Evolutionary conservation across 768 basidiomycete genomes (phyloP).

Genomic region (Trametes cubensis): DNA sequence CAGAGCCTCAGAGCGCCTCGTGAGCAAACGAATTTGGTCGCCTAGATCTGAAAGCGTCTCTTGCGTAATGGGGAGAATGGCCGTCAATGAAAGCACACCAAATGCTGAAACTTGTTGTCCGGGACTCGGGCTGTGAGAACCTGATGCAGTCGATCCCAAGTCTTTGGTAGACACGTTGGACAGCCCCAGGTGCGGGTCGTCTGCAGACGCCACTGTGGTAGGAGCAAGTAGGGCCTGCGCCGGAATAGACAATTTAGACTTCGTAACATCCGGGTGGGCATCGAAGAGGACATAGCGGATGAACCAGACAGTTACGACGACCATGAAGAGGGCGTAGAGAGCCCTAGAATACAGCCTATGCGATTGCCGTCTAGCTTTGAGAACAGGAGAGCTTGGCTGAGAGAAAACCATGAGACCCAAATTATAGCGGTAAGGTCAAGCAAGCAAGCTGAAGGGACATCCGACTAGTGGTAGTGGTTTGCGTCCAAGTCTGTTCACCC

Average conservation of each 20-base stretch:
- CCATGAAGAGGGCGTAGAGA: slow-evolving; percentile 1
- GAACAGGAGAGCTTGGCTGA: slow-evolving; percentile 23
- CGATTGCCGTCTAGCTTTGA: slow-evolving; percentile 16
- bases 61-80: slow-evolving; percentile 49
- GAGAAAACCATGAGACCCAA: neutral
- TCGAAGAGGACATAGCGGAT: neutral
- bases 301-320: slow-evolving; percentile 11
- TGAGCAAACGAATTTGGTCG: slow-evolving; percentile 42
- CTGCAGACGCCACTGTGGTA: too few relatives aligned
- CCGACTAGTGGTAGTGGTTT: neutral
- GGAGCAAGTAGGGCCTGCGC: too few relatives aligned
- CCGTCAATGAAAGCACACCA: slow-evolving; percentile 8
- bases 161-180: too few relatives aligned
- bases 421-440: neutral
- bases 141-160: too few relatives aligned
- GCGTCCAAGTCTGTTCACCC: neutral
- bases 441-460: neutral
- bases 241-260: too few relatives aligned
- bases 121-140: too few relatives aligned
- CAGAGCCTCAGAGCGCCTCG: slow-evolving; percentile 39
- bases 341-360: slow-evolving; percentile 8
- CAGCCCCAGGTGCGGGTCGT: too few relatives aligned
- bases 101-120: neutral
- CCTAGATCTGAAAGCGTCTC: slow-evolving; percentile 40
- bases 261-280: too few relatives aligned